A percentile compares a stretch with the other conserved stretches of the same genome.
Conservation (phyloP, 2,329 filamentous ascomycete species). For the Diplodia seriata region DNA sequence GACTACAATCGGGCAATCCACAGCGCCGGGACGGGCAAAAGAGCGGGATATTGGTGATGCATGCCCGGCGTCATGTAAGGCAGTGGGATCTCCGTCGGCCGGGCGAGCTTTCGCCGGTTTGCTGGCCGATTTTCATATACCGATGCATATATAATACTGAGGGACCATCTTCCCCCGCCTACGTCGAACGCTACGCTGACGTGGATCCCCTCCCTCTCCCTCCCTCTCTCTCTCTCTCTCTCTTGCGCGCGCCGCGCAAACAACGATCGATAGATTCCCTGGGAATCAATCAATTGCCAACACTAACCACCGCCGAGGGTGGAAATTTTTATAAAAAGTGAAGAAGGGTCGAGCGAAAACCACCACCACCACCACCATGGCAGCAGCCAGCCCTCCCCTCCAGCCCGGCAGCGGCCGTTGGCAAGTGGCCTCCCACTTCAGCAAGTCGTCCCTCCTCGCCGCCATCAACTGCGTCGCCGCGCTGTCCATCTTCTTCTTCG, state of each 20-base stretch:
- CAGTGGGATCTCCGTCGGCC: neutral
- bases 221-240: no score
- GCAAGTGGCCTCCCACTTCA: slow-evolving; percentile 35
- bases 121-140: neutral
- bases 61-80: neutral
- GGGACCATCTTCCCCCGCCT: neutral
- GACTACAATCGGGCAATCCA: no score
- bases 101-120: no score
- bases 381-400: no score
- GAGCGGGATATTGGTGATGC: neutral
- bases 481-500: slow-evolving; percentile 44
- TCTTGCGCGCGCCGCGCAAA: neutral
- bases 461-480: slow-evolving; percentile 45
- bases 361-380: no score
- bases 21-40: no score
- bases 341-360: no score
- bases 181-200: neutral
- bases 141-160: neutral
- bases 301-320: no score
- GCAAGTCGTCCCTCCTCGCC: slow-evolving; percentile 42
- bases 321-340: no score
- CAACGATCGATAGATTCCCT: neutral
- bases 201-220: no score
- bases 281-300: no score
- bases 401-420: neutral